Conservation (phyloP, 2,329 filamentous ascomycete genomes). For the Stemphylium beticola region DNA sequence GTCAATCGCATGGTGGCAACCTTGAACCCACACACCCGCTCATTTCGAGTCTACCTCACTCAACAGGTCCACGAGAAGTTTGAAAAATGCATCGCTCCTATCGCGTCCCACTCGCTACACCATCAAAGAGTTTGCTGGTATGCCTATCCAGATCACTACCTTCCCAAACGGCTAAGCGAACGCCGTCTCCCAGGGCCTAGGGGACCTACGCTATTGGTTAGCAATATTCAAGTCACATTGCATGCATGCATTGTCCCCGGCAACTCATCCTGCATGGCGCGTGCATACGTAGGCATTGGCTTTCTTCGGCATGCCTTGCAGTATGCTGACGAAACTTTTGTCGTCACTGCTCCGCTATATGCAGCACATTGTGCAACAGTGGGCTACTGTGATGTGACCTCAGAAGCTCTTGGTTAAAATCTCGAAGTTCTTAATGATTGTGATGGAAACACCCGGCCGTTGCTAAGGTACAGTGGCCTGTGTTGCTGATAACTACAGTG, state of each 20-base stretch:
- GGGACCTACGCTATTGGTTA: conserved; percentile 1
- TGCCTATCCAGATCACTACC: conserved; percentile 2
- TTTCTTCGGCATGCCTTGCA: not conserved
- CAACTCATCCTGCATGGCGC: not conserved
- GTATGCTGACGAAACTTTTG: not conserved
- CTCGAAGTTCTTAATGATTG: not conserved
- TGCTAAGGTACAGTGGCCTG: not conserved
- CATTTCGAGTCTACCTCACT: not conserved
- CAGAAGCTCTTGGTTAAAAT: not conserved
- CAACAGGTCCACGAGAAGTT: not conserved
- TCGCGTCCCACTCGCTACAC: conserved; percentile 4
- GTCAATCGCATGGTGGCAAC: not conserved
- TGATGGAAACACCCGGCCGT: not conserved
- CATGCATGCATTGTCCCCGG: conserved; percentile 7
- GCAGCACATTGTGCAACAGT: not conserved
- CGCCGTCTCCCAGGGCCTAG: not conserved
- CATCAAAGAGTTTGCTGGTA: not conserved
- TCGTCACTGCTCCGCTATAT: not conserved
- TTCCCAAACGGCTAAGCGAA: conserved; percentile 14
- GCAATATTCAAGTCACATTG: conserved; percentile 2
- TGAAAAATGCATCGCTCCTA: not conserved
- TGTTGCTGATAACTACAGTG: conserved; percentile 3
- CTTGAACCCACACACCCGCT: not conserved
- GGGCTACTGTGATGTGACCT: not conserved
- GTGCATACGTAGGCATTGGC: not conserved